These are phyloP conservation scores for Plectosphaerella cucumerina DNA, from an alignment of 2,329 filamentous ascomycete species.

Conservation along the genomic window DNA sequence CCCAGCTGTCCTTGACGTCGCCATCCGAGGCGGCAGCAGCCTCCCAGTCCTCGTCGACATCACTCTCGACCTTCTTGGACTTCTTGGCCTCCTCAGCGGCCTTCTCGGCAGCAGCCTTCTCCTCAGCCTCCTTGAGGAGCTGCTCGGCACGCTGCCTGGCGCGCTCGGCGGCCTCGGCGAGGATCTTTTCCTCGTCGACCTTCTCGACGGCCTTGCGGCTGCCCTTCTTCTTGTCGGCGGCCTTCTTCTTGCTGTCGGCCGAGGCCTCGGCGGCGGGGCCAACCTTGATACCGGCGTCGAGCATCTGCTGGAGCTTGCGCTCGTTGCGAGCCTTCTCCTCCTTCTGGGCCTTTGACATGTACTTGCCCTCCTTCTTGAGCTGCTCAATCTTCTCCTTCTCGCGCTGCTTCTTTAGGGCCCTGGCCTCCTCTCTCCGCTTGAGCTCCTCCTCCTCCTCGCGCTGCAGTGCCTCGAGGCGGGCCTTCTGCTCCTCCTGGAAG, in stretches of 20 bases:
- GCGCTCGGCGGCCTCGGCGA: conserved; percentile 74
- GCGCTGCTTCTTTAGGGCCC: conserved; percentile 66
- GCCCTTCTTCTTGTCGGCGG: conserved; percentile 74
- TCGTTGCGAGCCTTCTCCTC: conserved; percentile 78
- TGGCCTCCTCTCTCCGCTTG: conserved; percentile 68
- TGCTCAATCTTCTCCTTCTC: conserved; percentile 85
- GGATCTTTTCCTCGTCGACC: conserved; percentile 72
- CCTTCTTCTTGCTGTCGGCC: conserved; percentile 71
- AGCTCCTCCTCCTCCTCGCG: conserved; percentile 61
- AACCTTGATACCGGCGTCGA: conserved; percentile 71
- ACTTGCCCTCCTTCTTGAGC: conserved; percentile 84
- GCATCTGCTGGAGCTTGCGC: conserved; percentile 79
- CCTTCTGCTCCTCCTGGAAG: conserved; percentile 58
- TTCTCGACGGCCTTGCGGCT: conserved; percentile 52
- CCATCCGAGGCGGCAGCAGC: conserved; percentile 71
- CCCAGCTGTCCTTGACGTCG: conserved; percentile 91
- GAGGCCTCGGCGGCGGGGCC: conserved; percentile 54
- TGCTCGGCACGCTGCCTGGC: conserved; percentile 65
- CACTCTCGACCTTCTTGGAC: conserved; percentile 54
- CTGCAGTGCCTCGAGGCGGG: conserved; percentile 62
- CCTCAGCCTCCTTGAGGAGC: conserved; percentile 56
- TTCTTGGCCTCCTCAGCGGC: conserved; percentile 53
- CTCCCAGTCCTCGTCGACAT: conserved; percentile 83
- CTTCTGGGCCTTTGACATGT: conserved; percentile 79
- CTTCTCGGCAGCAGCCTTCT: conserved; percentile 54